Evolutionary conservation across 306 rosid genomes (phyloP).

Genomic region (Spatholobus suberectus): DNA sequence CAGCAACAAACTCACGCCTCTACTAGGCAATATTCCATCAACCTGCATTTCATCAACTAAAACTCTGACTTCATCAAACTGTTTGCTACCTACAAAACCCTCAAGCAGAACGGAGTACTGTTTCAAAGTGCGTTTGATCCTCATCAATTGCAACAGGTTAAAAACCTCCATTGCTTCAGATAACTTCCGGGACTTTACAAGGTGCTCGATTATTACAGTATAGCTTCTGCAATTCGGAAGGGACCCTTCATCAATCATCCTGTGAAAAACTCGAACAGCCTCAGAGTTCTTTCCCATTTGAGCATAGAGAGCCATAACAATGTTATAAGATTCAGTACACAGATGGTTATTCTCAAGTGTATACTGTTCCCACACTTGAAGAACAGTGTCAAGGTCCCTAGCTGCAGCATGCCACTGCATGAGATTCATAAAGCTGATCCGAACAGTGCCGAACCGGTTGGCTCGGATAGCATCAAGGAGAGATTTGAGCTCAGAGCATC

Average conservation of each 20-base stretch:
- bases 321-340: conserved; percentile 72
- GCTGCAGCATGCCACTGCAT: conserved; percentile 72
- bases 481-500: conserved; percentile 55
- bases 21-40: conserved; percentile 77
- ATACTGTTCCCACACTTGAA: conserved; percentile 66
- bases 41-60: conserved; percentile 70
- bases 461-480: conserved; percentile 53
- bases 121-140: conserved; percentile 70
- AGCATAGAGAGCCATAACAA: conserved; percentile 70
- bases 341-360: conserved; percentile 39
- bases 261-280: conserved; percentile 57
- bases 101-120: conserved; percentile 63
- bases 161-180: conserved; percentile 68
- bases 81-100: conserved; percentile 49
- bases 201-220: conserved; percentile 78
- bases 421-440: conserved; percentile 67
- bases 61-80: conserved; percentile 57
- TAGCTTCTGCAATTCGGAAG: conserved; percentile 74
- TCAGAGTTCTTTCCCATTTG: conserved; percentile 61
- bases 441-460: conserved; percentile 54
- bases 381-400: conserved; percentile 66
- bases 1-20: conserved; percentile 59
- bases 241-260: conserved; percentile 70
- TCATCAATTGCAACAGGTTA: conserved; percentile 63
- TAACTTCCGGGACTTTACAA: conserved; percentile 56